Conservation (phyloP, 208 protist species). For the Trypanosoma theileri region DNA sequence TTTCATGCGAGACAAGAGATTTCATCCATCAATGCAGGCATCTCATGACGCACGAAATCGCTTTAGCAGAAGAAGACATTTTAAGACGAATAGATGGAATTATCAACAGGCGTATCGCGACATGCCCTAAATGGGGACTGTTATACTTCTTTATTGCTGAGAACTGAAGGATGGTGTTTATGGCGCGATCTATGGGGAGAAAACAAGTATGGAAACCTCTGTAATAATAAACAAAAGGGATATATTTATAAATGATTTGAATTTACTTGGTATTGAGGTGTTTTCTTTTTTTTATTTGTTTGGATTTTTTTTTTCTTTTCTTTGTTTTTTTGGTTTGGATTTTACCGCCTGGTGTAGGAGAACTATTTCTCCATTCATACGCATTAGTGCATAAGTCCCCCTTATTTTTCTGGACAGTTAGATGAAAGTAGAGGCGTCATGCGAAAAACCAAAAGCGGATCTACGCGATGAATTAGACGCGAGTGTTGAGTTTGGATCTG, state of each 20-base stretch:
- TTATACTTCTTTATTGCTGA: no score
- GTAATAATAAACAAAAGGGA: no score
- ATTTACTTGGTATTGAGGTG: not conserved
- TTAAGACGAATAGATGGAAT: conserved; percentile 92
- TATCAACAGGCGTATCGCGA: conserved; percentile 91
- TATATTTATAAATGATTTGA: no score
- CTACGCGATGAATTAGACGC: conserved; percentile 73
- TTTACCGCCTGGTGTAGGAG: not conserved
- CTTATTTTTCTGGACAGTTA: no score
- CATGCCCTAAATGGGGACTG: conserved; percentile 59
- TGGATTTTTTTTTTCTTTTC: not conserved
- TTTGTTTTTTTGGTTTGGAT: not conserved
- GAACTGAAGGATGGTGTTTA: no score
- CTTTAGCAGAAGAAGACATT: conserved; percentile 79
- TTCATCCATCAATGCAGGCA: conserved; percentile 78
- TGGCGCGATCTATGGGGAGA: no score
- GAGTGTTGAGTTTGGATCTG: conserved; percentile 71
- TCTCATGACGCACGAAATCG: conserved; percentile 75
- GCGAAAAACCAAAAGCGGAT: conserved; percentile 14
- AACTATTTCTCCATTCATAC: no score
- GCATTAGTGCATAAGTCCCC: no score
- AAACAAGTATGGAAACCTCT: no score
- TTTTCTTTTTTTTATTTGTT: not conserved
- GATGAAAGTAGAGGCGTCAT: conserved; percentile 1
- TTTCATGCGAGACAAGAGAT: conserved; percentile 90